phyloP scores from a whole-genome alignment of 208 protist species.

The Leishmania turanica region DNA sequence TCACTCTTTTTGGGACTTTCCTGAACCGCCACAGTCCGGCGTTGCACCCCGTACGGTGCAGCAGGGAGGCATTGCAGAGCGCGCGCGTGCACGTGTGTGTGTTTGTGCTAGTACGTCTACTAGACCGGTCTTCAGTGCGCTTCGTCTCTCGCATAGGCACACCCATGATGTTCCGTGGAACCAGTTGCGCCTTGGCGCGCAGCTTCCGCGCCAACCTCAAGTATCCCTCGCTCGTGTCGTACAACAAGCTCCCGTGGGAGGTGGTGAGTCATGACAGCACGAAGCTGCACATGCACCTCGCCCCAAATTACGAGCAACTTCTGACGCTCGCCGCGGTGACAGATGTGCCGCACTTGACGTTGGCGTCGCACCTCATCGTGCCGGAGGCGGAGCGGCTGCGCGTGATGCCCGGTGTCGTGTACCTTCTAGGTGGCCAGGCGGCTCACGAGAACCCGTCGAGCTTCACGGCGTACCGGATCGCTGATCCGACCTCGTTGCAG shows the following conservation, averaged over 20 bases:
- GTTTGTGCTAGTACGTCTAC: not conserved
- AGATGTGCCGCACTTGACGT: slow-evolving; percentile 55
- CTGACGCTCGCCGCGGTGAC: slow-evolving; percentile 66
- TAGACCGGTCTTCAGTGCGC: not conserved
- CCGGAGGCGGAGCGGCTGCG: slow-evolving; percentile 54
- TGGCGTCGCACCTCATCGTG: slow-evolving; percentile 40
- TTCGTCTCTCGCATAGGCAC: not conserved
- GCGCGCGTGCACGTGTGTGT: not conserved
- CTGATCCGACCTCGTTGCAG: slow-evolving; percentile 68
- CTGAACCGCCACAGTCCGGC: not conserved
- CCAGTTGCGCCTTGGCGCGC: slow-evolving; percentile 27
- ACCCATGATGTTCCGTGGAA: slow-evolving; percentile 39
- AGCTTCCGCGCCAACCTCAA: slow-evolving; percentile 80
- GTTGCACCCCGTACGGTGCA: not conserved
- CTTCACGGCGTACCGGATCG: slow-evolving; percentile 60
- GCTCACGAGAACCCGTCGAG: slow-evolving; percentile 26
- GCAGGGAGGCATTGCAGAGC: not conserved
- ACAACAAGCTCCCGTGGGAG: slow-evolving; percentile 92
- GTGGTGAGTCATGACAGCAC: slow-evolving; percentile 72
- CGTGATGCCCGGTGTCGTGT: slow-evolving; percentile 77
- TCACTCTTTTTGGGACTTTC: not conserved
- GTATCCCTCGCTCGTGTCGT: slow-evolving; percentile 87
- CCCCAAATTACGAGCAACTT: slow-evolving; percentile 84
- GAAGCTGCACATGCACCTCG: slow-evolving; percentile 77
- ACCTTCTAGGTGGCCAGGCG: slow-evolving; percentile 43